phyloP scores from a whole-genome alignment of 371 early-diverging fungal species.

The Mortierella sp. region DNA sequence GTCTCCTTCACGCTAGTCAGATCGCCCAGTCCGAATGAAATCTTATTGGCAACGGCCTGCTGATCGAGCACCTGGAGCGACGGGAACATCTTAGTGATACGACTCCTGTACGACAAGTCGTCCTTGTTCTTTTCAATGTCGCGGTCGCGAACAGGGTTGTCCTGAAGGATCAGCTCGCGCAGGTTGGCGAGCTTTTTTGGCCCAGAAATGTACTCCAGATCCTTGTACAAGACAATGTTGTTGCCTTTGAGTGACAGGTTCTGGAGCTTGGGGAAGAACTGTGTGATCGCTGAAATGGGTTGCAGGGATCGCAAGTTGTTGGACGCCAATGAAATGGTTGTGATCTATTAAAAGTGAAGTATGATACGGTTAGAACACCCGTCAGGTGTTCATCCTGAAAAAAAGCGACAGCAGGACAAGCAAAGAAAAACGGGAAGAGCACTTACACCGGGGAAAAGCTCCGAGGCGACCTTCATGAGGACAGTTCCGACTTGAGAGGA shows the following conservation, averaged over 20 bases:
- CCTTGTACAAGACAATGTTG: conserved; percentile 12
- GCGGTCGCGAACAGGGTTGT: conserved; percentile 25
- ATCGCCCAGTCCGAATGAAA: conserved; percentile 35
- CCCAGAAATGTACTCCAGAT: conserved; percentile 23
- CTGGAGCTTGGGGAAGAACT: conserved; percentile 30
- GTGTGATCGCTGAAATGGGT: conserved; percentile 20
- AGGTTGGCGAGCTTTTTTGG: conserved; percentile 26
- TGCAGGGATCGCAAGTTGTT: conserved; percentile 21
- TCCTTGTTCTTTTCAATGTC: conserved; percentile 29
- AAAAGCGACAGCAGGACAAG: not conserved
- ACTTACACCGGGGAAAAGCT: conserved; percentile 32
- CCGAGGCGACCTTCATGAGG: conserved; percentile 35
- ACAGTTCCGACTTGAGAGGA: conserved; percentile 26
- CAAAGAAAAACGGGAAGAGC: not conserved
- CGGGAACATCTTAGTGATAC: conserved; percentile 27
- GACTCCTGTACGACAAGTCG: conserved; percentile 28
- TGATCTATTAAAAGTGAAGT: conserved; percentile 5
- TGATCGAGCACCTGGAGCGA: conserved; percentile 26
- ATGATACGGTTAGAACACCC: not conserved
- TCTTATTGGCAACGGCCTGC: conserved; percentile 24
- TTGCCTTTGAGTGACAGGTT: conserved; percentile 33
- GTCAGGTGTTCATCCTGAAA: too few relatives aligned
- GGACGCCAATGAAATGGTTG: conserved; percentile 27
- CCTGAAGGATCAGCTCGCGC: conserved; percentile 30
- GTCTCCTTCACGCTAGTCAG: not conserved